These are phyloP conservation scores for Hyphodiscus sp. DNA, from an alignment of 2,329 filamentous ascomycete genomes.

Conservation along the genomic window DNA sequence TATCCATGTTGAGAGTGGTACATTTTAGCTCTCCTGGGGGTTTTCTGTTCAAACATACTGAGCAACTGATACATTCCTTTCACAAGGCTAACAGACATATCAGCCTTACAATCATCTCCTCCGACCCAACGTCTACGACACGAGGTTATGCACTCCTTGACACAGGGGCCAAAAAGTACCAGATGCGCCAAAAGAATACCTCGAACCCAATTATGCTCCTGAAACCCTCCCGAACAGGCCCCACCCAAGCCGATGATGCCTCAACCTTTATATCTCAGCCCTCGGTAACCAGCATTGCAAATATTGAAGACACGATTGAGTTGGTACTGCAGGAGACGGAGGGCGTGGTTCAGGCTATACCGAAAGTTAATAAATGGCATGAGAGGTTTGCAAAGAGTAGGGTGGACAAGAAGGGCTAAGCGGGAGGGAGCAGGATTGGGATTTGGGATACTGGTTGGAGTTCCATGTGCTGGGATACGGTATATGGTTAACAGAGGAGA, in stretches of 20 bases:
- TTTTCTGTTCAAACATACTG: neutral
- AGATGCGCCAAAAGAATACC: constrained; percentile 59
- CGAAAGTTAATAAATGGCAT: constrained; percentile 47
- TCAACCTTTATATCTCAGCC: constrained; percentile 27
- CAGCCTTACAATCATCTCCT: constrained; percentile 31
- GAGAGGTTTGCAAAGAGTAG: constrained; percentile 44
- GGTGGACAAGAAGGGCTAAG: constrained; percentile 13
- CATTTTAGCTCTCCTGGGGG: too few species aligned
- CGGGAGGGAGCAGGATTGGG: too few species aligned
- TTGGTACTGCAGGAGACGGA: constrained; percentile 38
- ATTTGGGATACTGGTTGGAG: too few species aligned
- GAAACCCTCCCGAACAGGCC: constrained; percentile 27
- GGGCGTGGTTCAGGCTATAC: constrained; percentile 22
- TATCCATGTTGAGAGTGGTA: too few species aligned
- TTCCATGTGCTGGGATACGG: too few species aligned
- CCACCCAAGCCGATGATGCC: constrained; percentile 16
- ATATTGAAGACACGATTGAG: constrained; percentile 57
- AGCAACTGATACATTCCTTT: constrained; percentile 2
- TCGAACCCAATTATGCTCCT: constrained; percentile 60
- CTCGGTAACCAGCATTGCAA: constrained; percentile 45
- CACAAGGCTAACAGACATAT: neutral
- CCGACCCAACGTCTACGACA: constrained; percentile 23
- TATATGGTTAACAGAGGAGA: too few species aligned
- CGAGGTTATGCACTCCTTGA: constrained; percentile 47
- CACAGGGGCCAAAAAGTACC: constrained; percentile 46